Evolutionary conservation across 495 filamentous ascomycete species (phyloP), one percentile per base, ranked within the genome.

Genomic region (Peziza echinospora): DNA sequence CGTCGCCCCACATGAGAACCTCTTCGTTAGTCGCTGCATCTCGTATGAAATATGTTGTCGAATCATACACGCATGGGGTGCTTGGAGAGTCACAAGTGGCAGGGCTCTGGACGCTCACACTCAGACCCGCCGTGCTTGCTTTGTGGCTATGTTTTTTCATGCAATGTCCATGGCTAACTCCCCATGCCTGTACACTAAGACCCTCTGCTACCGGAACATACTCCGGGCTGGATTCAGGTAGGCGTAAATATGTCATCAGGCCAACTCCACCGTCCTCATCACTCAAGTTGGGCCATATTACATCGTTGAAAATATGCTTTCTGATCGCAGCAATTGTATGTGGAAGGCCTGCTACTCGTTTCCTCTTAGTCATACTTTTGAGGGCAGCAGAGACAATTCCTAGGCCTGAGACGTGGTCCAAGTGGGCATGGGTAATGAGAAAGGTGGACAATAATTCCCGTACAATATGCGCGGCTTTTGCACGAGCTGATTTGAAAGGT

Each of bases 261-360:
- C 91, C 91, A 21, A 84, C 84, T 11, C 91, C 89, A 24, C 83
- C 84, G 60, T 92, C 85, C 64, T 97, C 91, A 62, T 96, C 85
- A 0, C 84, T 89, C 26, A 97, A 66, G 53, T 97, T 97, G 0
- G 89, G 89, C 91, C 91, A 97, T 44, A 97, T 91, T 40, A 94
- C 62, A 57, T 93, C 85, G 63, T 97, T 97, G 66, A 96, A 97
- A 47, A 97, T 80, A 61, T 97, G 85, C 8, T 68, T 73, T 57
- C 93, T 93, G 59, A 97, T 75, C 2, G 86, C 85, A 11, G 77
- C 67, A 39, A 97, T 83, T 26, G 85, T 87, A 16, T 73, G 77
- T 0, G 86, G 84, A 2, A 94, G 63, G 6, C 80, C 89, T 5
- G 85, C 84, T 8, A 97, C 64, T 19, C 77, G 69, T 59, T 94